These are phyloP conservation scores for Suillus placidus DNA, from an alignment of 768 basidiomycete species.

Conservation along the genomic window DNA sequence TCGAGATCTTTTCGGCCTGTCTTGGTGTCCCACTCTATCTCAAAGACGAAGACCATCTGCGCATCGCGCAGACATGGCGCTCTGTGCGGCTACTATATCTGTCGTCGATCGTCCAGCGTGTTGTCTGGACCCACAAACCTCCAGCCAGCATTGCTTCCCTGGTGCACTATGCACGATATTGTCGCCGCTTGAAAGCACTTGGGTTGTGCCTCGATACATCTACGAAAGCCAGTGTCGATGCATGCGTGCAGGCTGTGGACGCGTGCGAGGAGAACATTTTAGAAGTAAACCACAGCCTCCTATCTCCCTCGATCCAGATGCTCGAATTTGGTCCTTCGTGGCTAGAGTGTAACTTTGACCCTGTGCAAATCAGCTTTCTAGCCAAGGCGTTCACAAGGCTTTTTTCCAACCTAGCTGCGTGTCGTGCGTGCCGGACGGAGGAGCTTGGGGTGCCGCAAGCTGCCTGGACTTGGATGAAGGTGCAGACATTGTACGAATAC, in stretches of 20 bases:
- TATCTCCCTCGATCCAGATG: slow-evolving; percentile 1
- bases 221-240: not conserved
- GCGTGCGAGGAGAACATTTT: not conserved
- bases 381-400: not conserved
- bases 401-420: not conserved
- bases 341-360: slow-evolving; percentile 3
- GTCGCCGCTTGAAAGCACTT: not conserved
- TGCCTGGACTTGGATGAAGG: slow-evolving; percentile 6
- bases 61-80: slow-evolving; percentile 4
- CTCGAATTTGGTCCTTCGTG: slow-evolving; percentile 6
- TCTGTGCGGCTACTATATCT: not conserved
- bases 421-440: slow-evolving; percentile 6
- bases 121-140: not conserved
- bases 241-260: not conserved
- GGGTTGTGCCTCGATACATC: slow-evolving; percentile 5
- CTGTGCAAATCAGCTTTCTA: not conserved
- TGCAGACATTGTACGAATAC: slow-evolving; percentile 4
- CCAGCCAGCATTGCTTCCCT: not conserved
- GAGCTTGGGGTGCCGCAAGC: slow-evolving; percentile 2
- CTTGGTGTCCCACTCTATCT: slow-evolving; percentile 6
- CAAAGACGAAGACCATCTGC: slow-evolving; percentile 2
- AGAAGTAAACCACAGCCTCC: not conserved
- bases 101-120: slow-evolving; percentile 1
- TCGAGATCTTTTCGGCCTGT: slow-evolving; percentile 4
- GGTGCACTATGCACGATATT: slow-evolving; percentile 1